Base-by-base conservation (phyloP, 257 asterid species). In the Jacaranda copaia region DNA sequence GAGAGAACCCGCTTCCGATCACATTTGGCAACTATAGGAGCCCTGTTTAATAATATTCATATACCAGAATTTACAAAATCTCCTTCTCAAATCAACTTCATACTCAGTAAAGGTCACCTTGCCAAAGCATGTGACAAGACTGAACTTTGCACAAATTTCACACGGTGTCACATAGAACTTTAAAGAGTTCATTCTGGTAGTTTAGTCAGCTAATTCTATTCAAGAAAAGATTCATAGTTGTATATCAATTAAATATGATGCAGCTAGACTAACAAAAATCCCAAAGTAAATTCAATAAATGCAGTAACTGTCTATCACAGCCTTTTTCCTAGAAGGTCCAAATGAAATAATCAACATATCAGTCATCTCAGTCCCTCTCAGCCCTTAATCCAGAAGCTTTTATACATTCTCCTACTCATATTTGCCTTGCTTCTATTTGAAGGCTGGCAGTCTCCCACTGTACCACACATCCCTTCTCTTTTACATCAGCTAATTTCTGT, bases 1-100 rank as follows among this genome's bases (percentile, higher is more conserved):
- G 93, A 86, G 56, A 95, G 97, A 78, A 93, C 90, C 75, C 99
- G 90, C 74, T 89, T 83, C 58, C 99, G 88, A 73, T 95, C 99
- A 78, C 97, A 89, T 86, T 84, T 85, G 60, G 99, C 97, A 74
- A 95, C 99, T 64, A 95, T 75, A 12, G 99, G 97, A 52, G 88
- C 88, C 91, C 98, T 93, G 88, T 75, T 68, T 9, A 73, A 38
- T 40, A 49, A 40, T 53, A 74, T 39, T 32, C 65, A 79, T 0
- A 48, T 48, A 12, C 53, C 15, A 48, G 53, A 48, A 48, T 48
- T 48, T 48, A 48, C 53, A 48, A 48, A 11, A 48, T 48, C 15
- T 48, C 53, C 53, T 48, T 6, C 14, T 11, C 4, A 48, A 3
- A 48, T 48, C 12, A 48, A 48, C 53, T 48, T 9, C 53, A 48